Evolutionary conservation across 176 grass and related monocot species (phyloP).

Genomic region (Bonia amplexicaulis): DNA sequence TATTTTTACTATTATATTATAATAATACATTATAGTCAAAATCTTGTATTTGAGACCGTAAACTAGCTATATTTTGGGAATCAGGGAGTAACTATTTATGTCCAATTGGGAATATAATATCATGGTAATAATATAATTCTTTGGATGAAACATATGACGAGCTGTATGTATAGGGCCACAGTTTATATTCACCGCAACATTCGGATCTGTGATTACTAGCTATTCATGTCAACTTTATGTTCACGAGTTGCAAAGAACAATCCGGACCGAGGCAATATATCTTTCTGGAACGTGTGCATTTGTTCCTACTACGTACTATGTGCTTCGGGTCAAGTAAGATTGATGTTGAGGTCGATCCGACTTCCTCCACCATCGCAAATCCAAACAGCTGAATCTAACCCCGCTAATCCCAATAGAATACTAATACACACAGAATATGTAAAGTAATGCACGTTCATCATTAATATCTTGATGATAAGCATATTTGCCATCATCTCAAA

Average conservation of each 20-base stretch:
- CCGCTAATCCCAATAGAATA: neutral
- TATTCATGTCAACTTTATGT: neutral
- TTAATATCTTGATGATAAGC: neutral
- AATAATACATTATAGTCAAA: no score
- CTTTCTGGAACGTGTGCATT: neutral
- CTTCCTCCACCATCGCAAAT: neutral
- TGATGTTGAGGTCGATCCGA: neutral
- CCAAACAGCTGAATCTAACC: neutral
- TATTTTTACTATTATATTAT: no score
- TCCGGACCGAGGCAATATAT: neutral
- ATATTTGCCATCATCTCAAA: neutral
- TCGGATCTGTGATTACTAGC: neutral
- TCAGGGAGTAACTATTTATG: no score
- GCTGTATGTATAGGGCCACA: neutral
- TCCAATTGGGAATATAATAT: neutral
- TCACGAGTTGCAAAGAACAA: neutral
- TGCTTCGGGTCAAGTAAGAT: neutral
- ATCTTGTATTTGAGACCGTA: no score
- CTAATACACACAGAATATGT: neutral
- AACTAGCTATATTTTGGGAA: no score
- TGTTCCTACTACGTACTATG: neutral
- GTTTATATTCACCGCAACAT: neutral
- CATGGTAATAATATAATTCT: neutral
- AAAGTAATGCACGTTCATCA: neutral
- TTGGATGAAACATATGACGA: neutral